These are phyloP conservation scores for Tirmania nivea DNA, from an alignment of 495 filamentous ascomycete species.

Conservation along the genomic window DNA sequence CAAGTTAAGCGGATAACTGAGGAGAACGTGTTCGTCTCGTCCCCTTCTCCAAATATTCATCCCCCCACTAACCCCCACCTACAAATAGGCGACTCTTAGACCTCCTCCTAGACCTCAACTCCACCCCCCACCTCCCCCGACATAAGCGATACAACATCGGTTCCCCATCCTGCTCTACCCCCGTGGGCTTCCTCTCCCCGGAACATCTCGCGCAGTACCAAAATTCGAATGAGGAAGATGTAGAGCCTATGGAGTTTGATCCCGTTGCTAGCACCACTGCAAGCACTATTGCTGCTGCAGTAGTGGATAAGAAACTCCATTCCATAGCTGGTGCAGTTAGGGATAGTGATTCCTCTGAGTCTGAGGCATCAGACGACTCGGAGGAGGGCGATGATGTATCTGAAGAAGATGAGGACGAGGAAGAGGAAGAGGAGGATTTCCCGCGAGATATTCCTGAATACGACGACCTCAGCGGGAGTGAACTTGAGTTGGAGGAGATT, in stretches of 20 bases:
- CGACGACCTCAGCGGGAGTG: no score
- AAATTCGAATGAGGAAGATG: conserved; percentile 23
- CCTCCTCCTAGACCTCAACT: conserved; percentile 68
- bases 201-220: conserved; percentile 24
- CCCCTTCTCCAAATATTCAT: background rate
- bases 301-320: background rate
- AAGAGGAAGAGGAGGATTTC: conserved; percentile 15
- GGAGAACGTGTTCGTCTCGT: conserved; percentile 50
- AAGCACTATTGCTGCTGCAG: background rate
- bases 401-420: conserved; percentile 15
- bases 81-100: conserved; percentile 30
- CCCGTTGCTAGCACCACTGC: background rate
- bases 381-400: conserved; percentile 12
- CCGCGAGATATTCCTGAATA: background rate
- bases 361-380: background rate
- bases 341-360: no score
- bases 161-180: conserved; percentile 13
- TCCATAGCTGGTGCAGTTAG: no score
- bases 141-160: conserved; percentile 38
- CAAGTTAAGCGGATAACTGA: conserved; percentile 59
- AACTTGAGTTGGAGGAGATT: conserved; percentile 12
- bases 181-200: conserved; percentile 15
- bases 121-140: conserved; percentile 48
- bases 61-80: background rate
- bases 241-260: conserved; percentile 9